phyloP scores from a whole-genome alignment of 495 filamentous ascomycete species.

The Talaromyces trachyspermus region DNA sequence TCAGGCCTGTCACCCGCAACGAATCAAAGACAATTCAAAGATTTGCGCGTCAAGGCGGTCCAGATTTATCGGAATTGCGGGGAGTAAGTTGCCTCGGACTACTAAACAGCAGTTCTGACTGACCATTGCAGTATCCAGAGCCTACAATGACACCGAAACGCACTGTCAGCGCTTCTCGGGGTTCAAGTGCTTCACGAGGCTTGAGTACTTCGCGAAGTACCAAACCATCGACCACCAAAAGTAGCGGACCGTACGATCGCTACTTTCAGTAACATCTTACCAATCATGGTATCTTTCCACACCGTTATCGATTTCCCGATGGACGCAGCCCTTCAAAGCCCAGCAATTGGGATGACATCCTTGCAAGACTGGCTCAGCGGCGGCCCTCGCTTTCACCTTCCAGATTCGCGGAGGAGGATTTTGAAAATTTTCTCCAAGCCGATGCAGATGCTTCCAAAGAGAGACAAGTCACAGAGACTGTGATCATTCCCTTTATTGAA shows the following conservation, averaged over 20 bases:
- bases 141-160: neutral
- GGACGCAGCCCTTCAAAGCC: constrained; percentile 8
- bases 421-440: constrained; percentile 17
- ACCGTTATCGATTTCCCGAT: constrained; percentile 11
- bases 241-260: constrained; percentile 12
- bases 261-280: constrained; percentile 27
- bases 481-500: constrained; percentile 25
- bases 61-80: constrained; percentile 7
- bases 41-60: neutral
- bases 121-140: neutral
- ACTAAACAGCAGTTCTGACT: neutral
- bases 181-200: neutral
- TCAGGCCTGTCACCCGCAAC: neutral
- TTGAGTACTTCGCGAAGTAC: neutral
- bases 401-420: constrained; percentile 20
- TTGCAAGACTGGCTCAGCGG: constrained; percentile 19
- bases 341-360: constrained; percentile 21
- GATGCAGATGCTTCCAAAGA: constrained; percentile 26
- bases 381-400: constrained; percentile 33
- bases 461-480: constrained; percentile 19
- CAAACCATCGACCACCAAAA: neutral
- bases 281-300: constrained; percentile 23
- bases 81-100: neutral
- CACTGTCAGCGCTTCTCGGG: neutral
- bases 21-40: too few relatives aligned